phyloP scores from a whole-genome alignment of 306 rosid species.

The Pachyrhizus erosus region DNA sequence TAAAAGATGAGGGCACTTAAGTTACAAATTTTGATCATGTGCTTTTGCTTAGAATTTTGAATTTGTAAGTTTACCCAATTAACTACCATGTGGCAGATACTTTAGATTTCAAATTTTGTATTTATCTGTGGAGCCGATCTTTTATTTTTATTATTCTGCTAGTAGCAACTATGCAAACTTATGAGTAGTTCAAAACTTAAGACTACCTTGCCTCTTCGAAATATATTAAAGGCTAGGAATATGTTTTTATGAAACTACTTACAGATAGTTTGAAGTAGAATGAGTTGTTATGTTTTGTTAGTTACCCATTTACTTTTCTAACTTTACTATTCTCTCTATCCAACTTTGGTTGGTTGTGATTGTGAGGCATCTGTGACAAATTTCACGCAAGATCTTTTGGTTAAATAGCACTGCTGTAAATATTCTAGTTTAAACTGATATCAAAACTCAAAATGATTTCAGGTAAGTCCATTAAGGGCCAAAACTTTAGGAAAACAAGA shows the following conservation, averaged over 20 bases:
- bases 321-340: background rate
- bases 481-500: background rate
- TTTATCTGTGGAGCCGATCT: background rate
- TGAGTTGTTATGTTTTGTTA: background rate
- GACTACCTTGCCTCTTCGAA: background rate
- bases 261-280: background rate
- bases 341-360: background rate
- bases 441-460: slow-evolving; percentile 23
- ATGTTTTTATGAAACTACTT: background rate
- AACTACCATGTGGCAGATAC: background rate
- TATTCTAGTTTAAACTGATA: background rate
- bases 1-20: background rate
- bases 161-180: background rate
- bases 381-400: background rate
- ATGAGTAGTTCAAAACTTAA: background rate
- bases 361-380: slow-evolving; percentile 2
- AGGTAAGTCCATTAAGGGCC: slow-evolving; percentile 5
- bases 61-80: background rate
- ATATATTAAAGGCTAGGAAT: background rate
- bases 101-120: background rate
- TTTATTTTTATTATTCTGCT: slow-evolving; percentile 10
- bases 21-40: background rate
- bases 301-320: background rate
- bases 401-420: background rate
- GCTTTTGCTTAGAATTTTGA: slow-evolving; percentile 10